phyloP scores from a whole-genome alignment of 2,329 filamentous ascomycete species.

The Botrytis medusae region DNA sequence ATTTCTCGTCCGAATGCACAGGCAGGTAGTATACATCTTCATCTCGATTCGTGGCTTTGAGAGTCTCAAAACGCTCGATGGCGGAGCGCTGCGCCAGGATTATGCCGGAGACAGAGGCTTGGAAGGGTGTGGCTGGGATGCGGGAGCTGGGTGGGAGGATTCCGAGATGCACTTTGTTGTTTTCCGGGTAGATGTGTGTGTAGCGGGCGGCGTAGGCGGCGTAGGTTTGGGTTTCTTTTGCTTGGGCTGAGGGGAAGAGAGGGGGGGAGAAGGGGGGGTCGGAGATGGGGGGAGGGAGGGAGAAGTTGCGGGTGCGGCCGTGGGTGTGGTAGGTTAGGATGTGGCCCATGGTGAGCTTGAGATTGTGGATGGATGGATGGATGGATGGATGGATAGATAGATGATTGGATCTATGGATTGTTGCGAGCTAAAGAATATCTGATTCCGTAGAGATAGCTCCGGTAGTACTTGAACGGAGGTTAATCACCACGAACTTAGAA shows the following conservation, averaged over 20 bases:
- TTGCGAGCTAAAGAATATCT: neutral
- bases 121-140: neutral
- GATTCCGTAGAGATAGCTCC: neutral
- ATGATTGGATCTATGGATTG: neutral
- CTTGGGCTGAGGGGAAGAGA: no score
- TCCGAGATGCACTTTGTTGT: neutral
- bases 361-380: no score
- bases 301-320: neutral
- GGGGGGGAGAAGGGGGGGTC: neutral
- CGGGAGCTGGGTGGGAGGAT: neutral
- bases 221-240: neutral
- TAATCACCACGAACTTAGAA: neutral
- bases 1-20: neutral
- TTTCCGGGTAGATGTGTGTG: neutral
- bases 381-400: no score
- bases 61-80: fast-evolving
- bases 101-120: neutral
- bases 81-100: neutral
- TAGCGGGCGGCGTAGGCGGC: neutral
- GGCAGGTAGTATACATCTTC: fast-evolving
- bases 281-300: neutral
- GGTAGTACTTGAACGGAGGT: neutral
- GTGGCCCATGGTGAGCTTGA: neutral
- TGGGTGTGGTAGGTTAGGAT: neutral
- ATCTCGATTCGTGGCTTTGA: neutral